Base-by-base conservation (phyloP, 495 filamentous ascomycete genomes). In the Cladorrhinum samala region DNA sequence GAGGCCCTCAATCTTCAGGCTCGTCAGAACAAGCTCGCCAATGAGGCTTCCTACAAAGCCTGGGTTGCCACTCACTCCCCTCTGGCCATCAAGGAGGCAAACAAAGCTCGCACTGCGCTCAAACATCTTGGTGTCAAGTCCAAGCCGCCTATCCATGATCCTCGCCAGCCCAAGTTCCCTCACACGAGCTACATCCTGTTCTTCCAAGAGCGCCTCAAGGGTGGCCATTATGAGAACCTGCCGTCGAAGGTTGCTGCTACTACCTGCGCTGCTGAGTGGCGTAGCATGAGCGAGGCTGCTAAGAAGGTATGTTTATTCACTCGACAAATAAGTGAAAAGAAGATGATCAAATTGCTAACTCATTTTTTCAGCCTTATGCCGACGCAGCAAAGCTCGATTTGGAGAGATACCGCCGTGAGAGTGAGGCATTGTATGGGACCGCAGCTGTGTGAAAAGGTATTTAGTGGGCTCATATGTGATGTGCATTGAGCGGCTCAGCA, bases 1-100 rank as follows among this genome's bases (percentile, higher is more conserved):
- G 50, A 73, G 60, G 71, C 72, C 24, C n/a, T 47, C 13, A 4
- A 51, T 77, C 78, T 66, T 68, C 59, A 75, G 25, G 80, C 76
- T 33, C 68, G 68, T 23, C 55, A 77, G 51, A 81, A 78, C 58
- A 74, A 64, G 33, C 60, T 72, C 18, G 60, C 62, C 8, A 78
- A 77, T 49, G 54, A 61, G 2, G 72, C 73, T 17, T 63, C 66
- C 0, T 77, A 78, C 56, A 72, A 75, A 25, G 57, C 73, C 23
- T 94, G 84, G 84, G 58, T 91, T 24, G 63, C 78, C 24, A 69
- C 65, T 4, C 68, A 86, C 60, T 76, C 82, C 5, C 76, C 78
- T 2, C 54, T 69, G 3, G 65, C 83, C 54, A 87, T 91, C 48
- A 58, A 68, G 37, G 55, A 70, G 2, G 87, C 88, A 51, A 91